phyloP scores from a whole-genome alignment of 176 grass and related monocot genomes.

The Eremochloa ophiuroides region DNA sequence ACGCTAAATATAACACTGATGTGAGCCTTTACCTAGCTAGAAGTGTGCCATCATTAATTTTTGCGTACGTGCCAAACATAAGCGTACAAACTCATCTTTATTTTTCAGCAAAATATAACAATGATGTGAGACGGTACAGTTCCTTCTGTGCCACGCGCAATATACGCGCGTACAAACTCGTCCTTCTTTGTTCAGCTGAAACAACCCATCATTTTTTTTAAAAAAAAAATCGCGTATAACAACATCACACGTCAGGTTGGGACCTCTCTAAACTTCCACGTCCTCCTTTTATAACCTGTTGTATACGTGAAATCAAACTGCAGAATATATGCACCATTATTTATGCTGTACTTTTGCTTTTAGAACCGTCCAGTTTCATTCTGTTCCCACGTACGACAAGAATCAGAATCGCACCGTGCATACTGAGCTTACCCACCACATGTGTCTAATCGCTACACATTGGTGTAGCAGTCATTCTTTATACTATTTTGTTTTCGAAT shows the following conservation, averaged over 20 bases:
- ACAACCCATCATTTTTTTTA: too few relatives aligned
- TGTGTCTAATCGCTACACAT: too few relatives aligned
- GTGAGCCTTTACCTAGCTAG: too few relatives aligned
- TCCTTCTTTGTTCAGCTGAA: neutral
- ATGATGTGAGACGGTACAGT: neutral
- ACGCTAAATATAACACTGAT: neutral
- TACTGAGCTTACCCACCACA: too few relatives aligned
- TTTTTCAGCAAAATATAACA: too few relatives aligned
- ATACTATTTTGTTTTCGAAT: too few relatives aligned
- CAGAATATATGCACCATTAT: neutral
- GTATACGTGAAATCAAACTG: neutral
- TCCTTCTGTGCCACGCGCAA: neutral
- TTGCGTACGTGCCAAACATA: too few relatives aligned
- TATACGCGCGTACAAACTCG: neutral
- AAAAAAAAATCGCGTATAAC: too few relatives aligned
- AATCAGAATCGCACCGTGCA: constrained; percentile 11
- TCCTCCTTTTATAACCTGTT: neutral
- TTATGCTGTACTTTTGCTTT: neutral
- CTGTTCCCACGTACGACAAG: neutral
- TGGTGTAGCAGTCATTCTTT: too few relatives aligned
- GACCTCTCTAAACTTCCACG: neutral
- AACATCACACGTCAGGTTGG: neutral
- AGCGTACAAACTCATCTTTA: too few relatives aligned
- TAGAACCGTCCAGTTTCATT: neutral
- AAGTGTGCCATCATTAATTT: too few relatives aligned